Evolutionary conservation across 352 stramenopile genomes (phyloP).

Genomic region (Globisporangium cystogenes): DNA sequence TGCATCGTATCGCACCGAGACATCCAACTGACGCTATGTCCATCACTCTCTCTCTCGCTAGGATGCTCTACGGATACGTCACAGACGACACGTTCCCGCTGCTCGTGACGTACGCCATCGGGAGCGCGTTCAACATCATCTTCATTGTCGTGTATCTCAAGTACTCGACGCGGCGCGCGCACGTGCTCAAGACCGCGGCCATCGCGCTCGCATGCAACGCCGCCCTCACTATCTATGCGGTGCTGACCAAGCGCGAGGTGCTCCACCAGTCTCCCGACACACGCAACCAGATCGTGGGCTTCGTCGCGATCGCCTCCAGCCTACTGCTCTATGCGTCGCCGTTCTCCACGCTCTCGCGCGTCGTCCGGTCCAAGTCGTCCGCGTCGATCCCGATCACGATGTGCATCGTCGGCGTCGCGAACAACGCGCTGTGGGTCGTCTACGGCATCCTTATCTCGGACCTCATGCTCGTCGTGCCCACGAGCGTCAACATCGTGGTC

Average conservation of each 20-base stretch:
- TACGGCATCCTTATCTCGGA: conserved; percentile 54
- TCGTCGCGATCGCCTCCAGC: conserved; percentile 45
- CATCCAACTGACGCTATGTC: neutral
- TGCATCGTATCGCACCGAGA: too few relatives aligned
- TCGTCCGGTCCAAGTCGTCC: conserved; percentile 46
- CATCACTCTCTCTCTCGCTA: conserved; percentile 8
- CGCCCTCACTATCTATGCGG: conserved; percentile 38
- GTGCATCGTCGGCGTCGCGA: conserved; percentile 50
- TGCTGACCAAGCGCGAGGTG: conserved; percentile 27
- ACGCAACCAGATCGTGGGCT: conserved; percentile 28
- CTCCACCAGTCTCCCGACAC: conserved; percentile 23
- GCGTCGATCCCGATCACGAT: conserved; percentile 58
- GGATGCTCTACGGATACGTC: conserved; percentile 62
- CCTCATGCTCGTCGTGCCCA: conserved; percentile 50
- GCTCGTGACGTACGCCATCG: conserved; percentile 44
- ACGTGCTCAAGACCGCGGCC: conserved; percentile 26
- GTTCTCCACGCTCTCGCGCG: conserved; percentile 45
- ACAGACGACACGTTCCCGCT: conserved; percentile 38
- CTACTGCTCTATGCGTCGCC: conserved; percentile 62
- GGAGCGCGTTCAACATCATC: conserved; percentile 34
- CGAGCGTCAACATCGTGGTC: conserved; percentile 37
- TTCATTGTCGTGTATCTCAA: conserved; percentile 46
- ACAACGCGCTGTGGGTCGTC: conserved; percentile 73
- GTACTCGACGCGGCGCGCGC: conserved; percentile 27
- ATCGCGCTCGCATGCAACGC: conserved; percentile 35